Base-by-base conservation (phyloP, 148 eudicot genomes). In the Simmondsia chinensis region DNA sequence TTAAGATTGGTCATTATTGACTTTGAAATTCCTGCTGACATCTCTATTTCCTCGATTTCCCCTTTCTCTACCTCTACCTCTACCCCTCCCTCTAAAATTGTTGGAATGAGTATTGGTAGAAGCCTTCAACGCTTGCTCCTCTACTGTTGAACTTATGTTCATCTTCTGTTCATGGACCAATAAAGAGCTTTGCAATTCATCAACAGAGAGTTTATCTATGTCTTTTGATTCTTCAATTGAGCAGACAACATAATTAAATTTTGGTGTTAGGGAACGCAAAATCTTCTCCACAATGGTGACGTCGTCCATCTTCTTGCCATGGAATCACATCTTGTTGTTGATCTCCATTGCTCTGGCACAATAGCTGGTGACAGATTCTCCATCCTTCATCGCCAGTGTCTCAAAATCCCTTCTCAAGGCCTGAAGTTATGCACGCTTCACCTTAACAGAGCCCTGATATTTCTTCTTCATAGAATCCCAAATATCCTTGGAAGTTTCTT, bases 181-280 rank as follows among this genome's bases (percentile, higher is more conserved):
- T 9, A 63, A 9, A 0, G 56, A 54, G 16, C 37, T 48, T 24
- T 48, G 50, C 21, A 65, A n/a, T 7, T 51, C 70, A 25, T 57
- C 49, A 14, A 65, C 14, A 7, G 54, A 44, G 15, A 57, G 48
- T 1, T 10, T 4, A 31, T 39, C 40, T 16, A 48, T 41, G 33
- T 48, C 59, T 19, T 45, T 63, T 4, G 62, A 54, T 27, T 56
- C 68, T 33, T 56, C 37, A 50, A 41, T n/a, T n/a, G n/a, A 45
- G 24, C 48, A 48, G 0, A 58, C 27, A 20, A 58, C 16, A 22
- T 20, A 60, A 12, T 50, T 35, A 7, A 32, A 60, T 12, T 50
- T 51, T 33, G 56, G 14, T 3, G 26, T 24, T 38, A 60, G 10
- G 0, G 58, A 42, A 1, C 46, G 30, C 7, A 51, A 26, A 0